Percentiles rank a stretch among this genome's conserved stretches.
Conservation (phyloP, 441 rosid species). For the Populus hybrid region DNA sequence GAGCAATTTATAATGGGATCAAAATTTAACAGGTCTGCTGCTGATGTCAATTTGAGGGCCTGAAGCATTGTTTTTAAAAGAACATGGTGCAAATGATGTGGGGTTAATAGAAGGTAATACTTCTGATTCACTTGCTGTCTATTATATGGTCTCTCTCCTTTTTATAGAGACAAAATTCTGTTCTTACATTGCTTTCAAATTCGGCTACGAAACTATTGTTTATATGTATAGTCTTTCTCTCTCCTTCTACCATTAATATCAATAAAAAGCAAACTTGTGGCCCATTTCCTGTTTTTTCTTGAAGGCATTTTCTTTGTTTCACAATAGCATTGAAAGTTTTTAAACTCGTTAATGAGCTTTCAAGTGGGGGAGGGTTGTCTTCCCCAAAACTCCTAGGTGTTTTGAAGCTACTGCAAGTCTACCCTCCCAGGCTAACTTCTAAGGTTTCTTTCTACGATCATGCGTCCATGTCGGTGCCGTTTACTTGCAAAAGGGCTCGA, state of each 20-base stretch:
- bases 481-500: not conserved
- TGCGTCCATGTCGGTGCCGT: not conserved
- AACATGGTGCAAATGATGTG: not conserved
- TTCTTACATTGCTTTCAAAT: not conserved
- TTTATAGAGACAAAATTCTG: not conserved
- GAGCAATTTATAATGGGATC: not conserved
- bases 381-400: not conserved
- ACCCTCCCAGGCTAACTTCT: not conserved
- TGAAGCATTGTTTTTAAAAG: not conserved
- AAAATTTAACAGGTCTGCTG: not conserved
- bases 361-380: not conserved
- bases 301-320: not conserved
- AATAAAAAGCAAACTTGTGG: not conserved
- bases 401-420: not conserved
- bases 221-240: not conserved
- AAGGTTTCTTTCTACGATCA: not conserved
- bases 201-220: not conserved
- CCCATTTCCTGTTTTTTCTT: not conserved
- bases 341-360: not conserved
- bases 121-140: not conserved
- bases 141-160: not conserved
- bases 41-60: not conserved
- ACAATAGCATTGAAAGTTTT: not conserved
- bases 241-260: not conserved
- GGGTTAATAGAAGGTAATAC: not conserved